Evolutionary conservation across 108 stramenopile species (phyloP), one percentile per base, ranked within the genome.

Genomic region (Cyclostephanos tholiformis): DNA sequence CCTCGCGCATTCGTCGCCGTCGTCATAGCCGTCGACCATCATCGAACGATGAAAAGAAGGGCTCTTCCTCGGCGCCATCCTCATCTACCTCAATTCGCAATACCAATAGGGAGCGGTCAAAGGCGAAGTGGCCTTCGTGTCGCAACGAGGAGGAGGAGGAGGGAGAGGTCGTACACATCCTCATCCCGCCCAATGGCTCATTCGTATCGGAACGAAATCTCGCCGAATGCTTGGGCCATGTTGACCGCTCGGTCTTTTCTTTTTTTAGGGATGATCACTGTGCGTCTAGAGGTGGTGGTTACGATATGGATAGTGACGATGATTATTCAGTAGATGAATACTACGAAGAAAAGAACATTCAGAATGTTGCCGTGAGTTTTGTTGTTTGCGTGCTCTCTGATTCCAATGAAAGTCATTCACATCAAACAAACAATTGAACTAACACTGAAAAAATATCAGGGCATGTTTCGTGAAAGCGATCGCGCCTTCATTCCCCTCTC

Each of bases 381-480:
- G 44, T 16, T 46, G 16, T 16, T 46, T 46, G 44, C 44, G 44
- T 46, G 16, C 16, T 14, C 16, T 14, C 3, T 14, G 61, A 20
- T 36, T 62, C 39, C 1, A 23, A 22, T 46, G 64, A 5, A 13
- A 65, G 5, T 65, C 39, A 22, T 22, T 23, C 48, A 41, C 23
- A 26, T 19, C 13, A 13, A 65, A 43, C 25, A 26, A 46, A 27
- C 12, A 36, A 35, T 2, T 6, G n/a, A 22, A 26, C n/a, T 20
- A 48, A 25, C 11, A 55, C 11, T 9, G 3, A 6, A 4, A 1
- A 25, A 26, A 11, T 9, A 4, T 51, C 12, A 58, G 46, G 76
- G 76, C 49, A 65, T 77, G 63, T 77, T 77, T 51, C 52, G 76
- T 27, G 76, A 70, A 41, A 77, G 62, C 39, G 76, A 77, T 23